phyloP scores from a whole-genome alignment of 2,329 filamentous ascomycete genomes.

The Paraconiothyrium brasiliense region DNA sequence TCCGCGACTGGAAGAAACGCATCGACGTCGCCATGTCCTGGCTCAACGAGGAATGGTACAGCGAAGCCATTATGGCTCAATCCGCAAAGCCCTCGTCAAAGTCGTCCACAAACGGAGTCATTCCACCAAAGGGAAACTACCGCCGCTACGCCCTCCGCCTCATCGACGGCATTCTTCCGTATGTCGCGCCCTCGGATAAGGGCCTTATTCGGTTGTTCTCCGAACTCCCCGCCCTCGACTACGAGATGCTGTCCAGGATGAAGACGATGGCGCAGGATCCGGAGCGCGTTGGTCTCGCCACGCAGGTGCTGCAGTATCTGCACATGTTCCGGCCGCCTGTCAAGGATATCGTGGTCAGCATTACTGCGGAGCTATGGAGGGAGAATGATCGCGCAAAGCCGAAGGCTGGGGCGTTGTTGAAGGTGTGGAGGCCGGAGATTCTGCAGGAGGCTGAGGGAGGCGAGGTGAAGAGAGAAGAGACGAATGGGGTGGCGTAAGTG shows the following conservation, averaged over 20 bases:
- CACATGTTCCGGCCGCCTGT: conserved; percentile 64
- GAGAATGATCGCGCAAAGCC: conserved; percentile 57
- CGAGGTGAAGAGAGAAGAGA: conserved; percentile 33
- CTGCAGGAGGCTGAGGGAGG: conserved; percentile 38
- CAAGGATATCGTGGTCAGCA: conserved; percentile 65
- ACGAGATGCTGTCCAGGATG: conserved; percentile 76
- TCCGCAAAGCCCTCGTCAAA: conserved; percentile 27
- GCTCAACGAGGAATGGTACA: conserved; percentile 99
- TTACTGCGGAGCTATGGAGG: conserved; percentile 66
- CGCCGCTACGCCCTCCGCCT: conserved; percentile 80
- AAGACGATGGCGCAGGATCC: conserved; percentile 70
- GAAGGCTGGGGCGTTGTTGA: conserved; percentile 62
- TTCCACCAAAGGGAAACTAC: conserved; percentile 66
- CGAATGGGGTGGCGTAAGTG: neutral
- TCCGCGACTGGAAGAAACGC: conserved; percentile 89
- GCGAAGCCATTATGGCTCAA: conserved; percentile 72
- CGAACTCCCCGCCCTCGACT: conserved; percentile 84
- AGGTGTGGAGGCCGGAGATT: conserved; percentile 64
- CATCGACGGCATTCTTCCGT: conserved; percentile 89
- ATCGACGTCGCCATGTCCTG: conserved; percentile 92
- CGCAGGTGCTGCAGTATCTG: conserved; percentile 65
- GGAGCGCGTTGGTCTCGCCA: conserved; percentile 67
- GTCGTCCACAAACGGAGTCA: conserved; percentile 55
- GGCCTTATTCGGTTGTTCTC: conserved; percentile 89
- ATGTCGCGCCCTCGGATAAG: conserved; percentile 90